Conservation (phyloP, 78 protist genomes). For the Planoprotostelium fungivorum region DNA sequence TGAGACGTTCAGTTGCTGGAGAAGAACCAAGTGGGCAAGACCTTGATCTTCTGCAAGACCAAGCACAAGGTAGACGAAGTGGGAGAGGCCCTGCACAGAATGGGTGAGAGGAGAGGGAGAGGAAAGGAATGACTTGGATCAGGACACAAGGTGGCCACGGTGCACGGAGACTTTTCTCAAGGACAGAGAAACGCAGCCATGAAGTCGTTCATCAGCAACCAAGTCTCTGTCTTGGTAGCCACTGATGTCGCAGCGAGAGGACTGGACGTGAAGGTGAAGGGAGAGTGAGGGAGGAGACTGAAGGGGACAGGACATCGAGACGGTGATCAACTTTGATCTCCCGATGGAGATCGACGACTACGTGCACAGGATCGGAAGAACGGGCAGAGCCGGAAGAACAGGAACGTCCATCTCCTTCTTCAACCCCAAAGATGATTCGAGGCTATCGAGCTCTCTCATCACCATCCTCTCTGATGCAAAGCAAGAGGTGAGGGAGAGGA, state of each 20-base stretch:
- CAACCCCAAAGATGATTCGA: constrained; percentile 28
- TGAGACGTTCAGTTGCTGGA: not conserved
- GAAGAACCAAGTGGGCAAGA: not conserved
- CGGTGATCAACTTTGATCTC: constrained; percentile 66
- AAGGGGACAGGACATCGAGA: constrained; percentile 40
- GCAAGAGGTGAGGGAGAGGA: constrained; percentile 51
- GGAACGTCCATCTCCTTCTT: constrained; percentile 87
- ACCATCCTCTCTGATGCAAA: constrained; percentile 62
- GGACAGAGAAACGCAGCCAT: constrained; percentile 92
- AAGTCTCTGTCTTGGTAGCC: constrained; percentile 86
- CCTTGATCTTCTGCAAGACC: not conserved
- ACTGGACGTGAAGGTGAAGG: constrained; percentile 72
- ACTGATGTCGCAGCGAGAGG: constrained; percentile 99
- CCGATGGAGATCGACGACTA: constrained; percentile 51
- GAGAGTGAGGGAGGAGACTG: not conserved
- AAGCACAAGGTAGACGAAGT: not conserved
- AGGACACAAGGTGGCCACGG: constrained; percentile 65
- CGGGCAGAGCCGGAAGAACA: constrained; percentile 94
- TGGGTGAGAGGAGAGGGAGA: too few relatives aligned
- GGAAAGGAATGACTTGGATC: too few relatives aligned
- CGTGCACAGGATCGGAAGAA: constrained; percentile 95
- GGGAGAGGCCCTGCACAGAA: not conserved
- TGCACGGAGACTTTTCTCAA: constrained; percentile 99
- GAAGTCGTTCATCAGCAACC: constrained; percentile 60
- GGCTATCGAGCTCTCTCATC: constrained; percentile 43